Base-by-base conservation (phyloP, 345 rosid genomes). In the Salix udensis region DNA sequence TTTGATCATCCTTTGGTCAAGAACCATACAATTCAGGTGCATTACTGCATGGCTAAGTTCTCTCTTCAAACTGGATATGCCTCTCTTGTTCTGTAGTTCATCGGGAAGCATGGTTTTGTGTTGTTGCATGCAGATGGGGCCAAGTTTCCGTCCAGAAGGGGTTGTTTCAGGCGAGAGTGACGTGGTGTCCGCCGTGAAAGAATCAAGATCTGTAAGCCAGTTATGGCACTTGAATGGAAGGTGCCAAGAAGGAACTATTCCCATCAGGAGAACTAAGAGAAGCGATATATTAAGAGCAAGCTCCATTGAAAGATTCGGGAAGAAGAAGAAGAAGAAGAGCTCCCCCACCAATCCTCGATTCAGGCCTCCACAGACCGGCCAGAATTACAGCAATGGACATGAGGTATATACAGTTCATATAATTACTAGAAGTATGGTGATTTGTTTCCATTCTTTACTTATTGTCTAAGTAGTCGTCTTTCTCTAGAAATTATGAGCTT, bases 261-360 rank as follows among this genome's bases (percentile, higher is more conserved):
- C 98, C 16, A 69, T 94, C 60, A 89, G 98, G 79, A 89, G 98
- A 81, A 91, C 97, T 9, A 94, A 86, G 72, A 74, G 82, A 78
- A 90, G 89, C 31, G 97, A 94, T 88, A 89, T 94, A 48, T 74
- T 91, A 80, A 93, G 97, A 78, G 97, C 98, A 70, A 94, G 94
- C 81, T 91, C 98, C 1, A 89, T 88, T 15, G 88, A 90, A 85
- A 90, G 92, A 76, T 95, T 87, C 76, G 98, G 97, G 24, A 94
- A 78, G 89, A 92, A 94, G 89, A 89, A 87, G 89, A 89, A 87
- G 81, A 90, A 36, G 70, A 5, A 34, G 37, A 34, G 37, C 37
- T 82, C 92, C 74, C 84, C 94, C 77, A 73, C 82, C 74, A 82
- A 86, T 31, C 97, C 98, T 71, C 75, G 89, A 70, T 95, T 97